Evolutionary conservation across 495 filamentous ascomycete species (phyloP), one percentile per base, ranked within the genome.

Genomic region (Penicillium psychrofluorescens): DNA sequence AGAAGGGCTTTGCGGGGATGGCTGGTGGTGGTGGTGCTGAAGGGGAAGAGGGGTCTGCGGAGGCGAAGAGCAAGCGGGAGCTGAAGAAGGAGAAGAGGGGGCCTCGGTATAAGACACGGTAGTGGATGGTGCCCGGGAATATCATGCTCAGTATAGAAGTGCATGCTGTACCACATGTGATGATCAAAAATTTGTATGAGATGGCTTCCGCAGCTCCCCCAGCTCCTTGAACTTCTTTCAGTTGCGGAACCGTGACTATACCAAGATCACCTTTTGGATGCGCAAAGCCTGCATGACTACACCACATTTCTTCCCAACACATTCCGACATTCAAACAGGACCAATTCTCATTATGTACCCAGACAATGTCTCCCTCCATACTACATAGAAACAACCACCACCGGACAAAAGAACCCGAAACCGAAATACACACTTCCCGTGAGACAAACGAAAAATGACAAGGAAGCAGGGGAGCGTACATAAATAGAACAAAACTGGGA

Each of bases 51-150:
- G 22, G 22, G 27, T 45, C 29, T 43, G 54, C 33, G 68, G 51
- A 11, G 51, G 22, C 63, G 9, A 62, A 66, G 50, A 83, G 79
- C 50, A 83, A 81, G 59, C 69, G 76, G 49, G 77, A 82, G 63
- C 67, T 75, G 66, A 83, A 82, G 65, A 64, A 75, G 54, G 79
- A 81, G 64, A 82, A 80, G 57, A 64, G 77, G 35, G 76, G 78
- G 11, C 75, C 70, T 9, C 62, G 63, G 30, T 50, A 69, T 36
- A 66, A 72, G 54, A 67, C 74, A 47, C 72, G 60, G 63, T 35
- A 29, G 39, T 13, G 22, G 4, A 4, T 22, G 22, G 6, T 22
- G 22, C 6, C 22, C 6, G 22, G 22, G 15, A 1, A 16, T 16
- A 16, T 16, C 15, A 16, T 16, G n/a, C n/a, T n/a, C n/a, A 16